These are phyloP conservation scores for Candida vaughaniae DNA, from an alignment of 805 yeast species.

Conservation along the genomic window DNA sequence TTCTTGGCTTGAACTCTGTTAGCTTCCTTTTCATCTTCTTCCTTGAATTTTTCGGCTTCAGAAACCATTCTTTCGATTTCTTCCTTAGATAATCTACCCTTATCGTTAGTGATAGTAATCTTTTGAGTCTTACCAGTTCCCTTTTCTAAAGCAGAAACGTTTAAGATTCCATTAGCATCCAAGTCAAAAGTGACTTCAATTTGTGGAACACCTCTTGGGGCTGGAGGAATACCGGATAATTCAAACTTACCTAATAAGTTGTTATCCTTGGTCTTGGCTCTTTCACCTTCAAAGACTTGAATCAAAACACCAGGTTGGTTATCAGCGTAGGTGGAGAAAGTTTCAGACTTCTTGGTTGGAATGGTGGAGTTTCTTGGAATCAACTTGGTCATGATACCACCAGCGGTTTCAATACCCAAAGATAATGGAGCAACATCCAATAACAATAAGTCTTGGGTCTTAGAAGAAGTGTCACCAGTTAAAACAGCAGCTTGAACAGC, in stretches of 20 bases:
- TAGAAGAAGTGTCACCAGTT: constrained; percentile 93
- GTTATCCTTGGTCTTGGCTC: constrained; percentile 94
- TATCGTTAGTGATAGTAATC: constrained; percentile 97
- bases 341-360: constrained; percentile 96
- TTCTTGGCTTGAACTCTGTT: constrained; percentile 91
- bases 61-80: constrained; percentile 97
- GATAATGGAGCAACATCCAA: constrained; percentile 98
- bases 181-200: constrained; percentile 96
- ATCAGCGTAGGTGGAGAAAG: constrained; percentile 95
- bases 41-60: constrained; percentile 97
- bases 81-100: constrained; percentile 97
- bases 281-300: constrained; percentile 98
- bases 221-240: constrained; percentile 95
- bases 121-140: constrained; percentile 97
- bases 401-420: constrained; percentile 97
- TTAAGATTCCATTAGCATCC: constrained; percentile 96
- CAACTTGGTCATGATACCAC: constrained; percentile 98
- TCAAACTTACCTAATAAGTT: constrained; percentile 96
- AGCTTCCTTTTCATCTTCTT: constrained; percentile 94
- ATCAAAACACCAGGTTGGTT: constrained; percentile 98
- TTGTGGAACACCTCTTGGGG: constrained; percentile 98
- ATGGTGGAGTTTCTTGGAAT: constrained; percentile 98
- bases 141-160: constrained; percentile 95
- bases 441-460: constrained; percentile 91
- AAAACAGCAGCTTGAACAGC: constrained; percentile 97